Conservation (phyloP, 2,329 filamentous ascomycete species). For the Aspergillus sp. region DNA sequence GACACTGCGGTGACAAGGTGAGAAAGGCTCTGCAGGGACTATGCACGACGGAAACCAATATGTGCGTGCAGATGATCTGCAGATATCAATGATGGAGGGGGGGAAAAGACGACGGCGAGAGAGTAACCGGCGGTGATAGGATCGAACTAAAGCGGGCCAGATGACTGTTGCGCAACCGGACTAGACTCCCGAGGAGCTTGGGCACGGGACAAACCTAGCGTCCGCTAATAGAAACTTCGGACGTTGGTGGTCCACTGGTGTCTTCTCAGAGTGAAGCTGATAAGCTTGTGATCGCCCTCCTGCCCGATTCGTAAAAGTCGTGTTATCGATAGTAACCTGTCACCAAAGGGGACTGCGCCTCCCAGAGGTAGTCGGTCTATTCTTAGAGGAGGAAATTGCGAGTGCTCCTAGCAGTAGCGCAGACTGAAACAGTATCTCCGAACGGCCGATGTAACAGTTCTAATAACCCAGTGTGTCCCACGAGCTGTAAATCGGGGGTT, state of each 20-base stretch:
- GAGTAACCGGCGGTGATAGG: conserved; percentile 24
- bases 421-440: conserved; percentile 7
- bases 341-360: neutral
- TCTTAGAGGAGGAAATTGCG: neutral
- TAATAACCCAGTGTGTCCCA: conserved; percentile 1
- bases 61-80: conserved; percentile 56
- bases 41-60: conserved; percentile 39
- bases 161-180: conserved; percentile 34
- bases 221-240: conserved; percentile 11
- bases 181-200: conserved; percentile 26
- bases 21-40: conserved; percentile 46
- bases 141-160: conserved; percentile 32
- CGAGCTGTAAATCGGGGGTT: conserved; percentile 6
- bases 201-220: conserved; percentile 20
- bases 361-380: neutral
- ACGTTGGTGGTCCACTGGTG: conserved; percentile 7
- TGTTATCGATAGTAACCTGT: neutral
- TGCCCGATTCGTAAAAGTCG: neutral
- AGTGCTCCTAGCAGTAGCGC: neutral
- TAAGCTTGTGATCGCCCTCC: conserved; percentile 27
- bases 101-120: conserved; percentile 19
- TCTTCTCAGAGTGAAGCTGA: conserved; percentile 13
- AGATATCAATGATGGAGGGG: conserved; percentile 28
- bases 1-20: conserved; percentile 20
- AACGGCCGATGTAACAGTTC: conserved; percentile 6